Percentiles rank a stretch among this genome's conserved stretches.
Conservation (phyloP, 306 rosid species). For the Vigna unguiculata region DNA sequence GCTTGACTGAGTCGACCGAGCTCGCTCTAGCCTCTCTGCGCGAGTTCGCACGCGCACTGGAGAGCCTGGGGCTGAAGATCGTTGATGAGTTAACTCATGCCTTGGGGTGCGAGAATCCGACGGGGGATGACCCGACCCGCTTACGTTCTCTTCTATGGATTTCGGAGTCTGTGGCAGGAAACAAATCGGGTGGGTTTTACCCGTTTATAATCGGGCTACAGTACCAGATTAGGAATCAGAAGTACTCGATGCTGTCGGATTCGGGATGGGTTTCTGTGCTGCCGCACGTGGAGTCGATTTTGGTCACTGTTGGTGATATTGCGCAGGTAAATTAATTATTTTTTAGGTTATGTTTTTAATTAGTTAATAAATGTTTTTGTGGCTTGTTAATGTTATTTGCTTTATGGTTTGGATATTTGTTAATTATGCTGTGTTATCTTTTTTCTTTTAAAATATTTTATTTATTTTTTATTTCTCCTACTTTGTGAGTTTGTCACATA, state of each 20-base stretch:
- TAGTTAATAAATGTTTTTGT: conserved; percentile 20
- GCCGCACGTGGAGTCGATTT: conserved; percentile 70
- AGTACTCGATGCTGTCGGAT: conserved; percentile 65
- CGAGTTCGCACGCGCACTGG: conserved; percentile 62
- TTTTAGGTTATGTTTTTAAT: neutral
- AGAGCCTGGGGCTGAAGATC: conserved; percentile 69
- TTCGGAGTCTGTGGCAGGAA: conserved; percentile 47
- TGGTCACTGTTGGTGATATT: conserved; percentile 82
- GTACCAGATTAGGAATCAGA: conserved; percentile 71
- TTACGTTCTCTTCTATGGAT: conserved; percentile 66
- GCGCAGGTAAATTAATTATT: conserved; percentile 62
- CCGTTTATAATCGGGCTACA: conserved; percentile 77
- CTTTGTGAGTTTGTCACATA: conserved; percentile 30
- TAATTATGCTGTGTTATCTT: neutral
- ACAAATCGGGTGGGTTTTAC: conserved; percentile 63
- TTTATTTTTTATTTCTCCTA: conserved; percentile 3
- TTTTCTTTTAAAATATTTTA: neutral
- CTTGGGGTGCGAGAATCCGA: conserved; percentile 61
- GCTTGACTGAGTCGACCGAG: conserved; percentile 55
- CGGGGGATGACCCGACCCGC: conserved; percentile 52
- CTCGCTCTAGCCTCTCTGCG: conserved; percentile 44
- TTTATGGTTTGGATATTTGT: conserved; percentile 3
- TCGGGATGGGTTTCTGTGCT: conserved; percentile 79
- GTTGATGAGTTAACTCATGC: conserved; percentile 54
- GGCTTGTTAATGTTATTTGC: neutral